phyloP scores from a whole-genome alignment of 139 green algal genomes.

The Picochlorum costavermella region DNA sequence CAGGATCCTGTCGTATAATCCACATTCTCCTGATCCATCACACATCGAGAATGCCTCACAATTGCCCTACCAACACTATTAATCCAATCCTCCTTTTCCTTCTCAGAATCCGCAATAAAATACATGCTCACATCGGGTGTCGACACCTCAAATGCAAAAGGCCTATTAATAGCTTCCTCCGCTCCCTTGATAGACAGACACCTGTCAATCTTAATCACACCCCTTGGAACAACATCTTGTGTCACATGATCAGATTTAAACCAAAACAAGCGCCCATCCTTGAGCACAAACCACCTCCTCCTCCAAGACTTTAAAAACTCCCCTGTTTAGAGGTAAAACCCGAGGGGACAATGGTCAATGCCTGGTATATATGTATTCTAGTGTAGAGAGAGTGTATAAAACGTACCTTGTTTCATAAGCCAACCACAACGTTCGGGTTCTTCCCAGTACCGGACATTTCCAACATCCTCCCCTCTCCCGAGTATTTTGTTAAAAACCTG shows the following conservation, averaged over 20 bases:
- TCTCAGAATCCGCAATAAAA: slow-evolving; percentile 59
- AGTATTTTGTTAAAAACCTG: slow-evolving; percentile 35
- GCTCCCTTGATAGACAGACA: slow-evolving; percentile 97
- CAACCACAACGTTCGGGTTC: slow-evolving; percentile 74
- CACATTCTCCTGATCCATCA: slow-evolving; percentile 31
- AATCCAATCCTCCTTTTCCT: slow-evolving; percentile 99
- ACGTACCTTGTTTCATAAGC: slow-evolving; percentile 88
- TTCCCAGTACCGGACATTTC: slow-evolving; percentile 81
- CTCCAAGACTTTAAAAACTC: slow-evolving; percentile 96
- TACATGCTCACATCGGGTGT: slow-evolving; percentile 74
- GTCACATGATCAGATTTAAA: slow-evolving; percentile 88
- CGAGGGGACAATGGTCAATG: background rate
- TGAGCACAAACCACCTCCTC: slow-evolving; percentile 95
- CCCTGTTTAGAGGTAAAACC: slow-evolving; percentile 40
- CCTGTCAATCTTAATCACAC: slow-evolving; percentile 83
- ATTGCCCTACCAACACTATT: slow-evolving; percentile 93
- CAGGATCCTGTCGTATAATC: slow-evolving; percentile 7
- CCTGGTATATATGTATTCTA: background rate
- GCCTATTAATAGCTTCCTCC: slow-evolving; percentile 92
- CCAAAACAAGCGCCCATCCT: slow-evolving; percentile 98
- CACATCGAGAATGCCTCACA: slow-evolving; percentile 73
- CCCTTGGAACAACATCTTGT: slow-evolving; percentile 62
- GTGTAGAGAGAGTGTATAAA: slow-evolving; percentile 16
- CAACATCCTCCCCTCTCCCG: slow-evolving; percentile 37
- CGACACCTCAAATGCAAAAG: slow-evolving; percentile 92